phyloP scores from a whole-genome alignment of 257 asterid species.

The Oldenlandia corymbosa region DNA sequence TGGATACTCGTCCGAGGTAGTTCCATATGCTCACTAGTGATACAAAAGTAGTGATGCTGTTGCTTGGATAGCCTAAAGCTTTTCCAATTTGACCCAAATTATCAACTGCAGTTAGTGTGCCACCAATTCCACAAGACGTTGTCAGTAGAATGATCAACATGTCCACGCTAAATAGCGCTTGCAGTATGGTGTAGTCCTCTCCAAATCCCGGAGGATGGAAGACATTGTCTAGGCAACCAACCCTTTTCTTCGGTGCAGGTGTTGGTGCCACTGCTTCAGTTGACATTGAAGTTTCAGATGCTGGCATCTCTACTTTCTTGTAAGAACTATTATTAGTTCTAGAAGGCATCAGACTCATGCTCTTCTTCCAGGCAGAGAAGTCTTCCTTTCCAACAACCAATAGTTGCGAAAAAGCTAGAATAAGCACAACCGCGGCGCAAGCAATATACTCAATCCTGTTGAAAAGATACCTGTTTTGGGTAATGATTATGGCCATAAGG shows the following conservation, averaged over 20 bases:
- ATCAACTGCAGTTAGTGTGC: slow-evolving; percentile 50
- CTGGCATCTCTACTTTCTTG: slow-evolving; percentile 8
- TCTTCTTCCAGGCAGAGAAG: slow-evolving; percentile 21
- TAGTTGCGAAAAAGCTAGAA: slow-evolving; percentile 33
- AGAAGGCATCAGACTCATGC: neutral
- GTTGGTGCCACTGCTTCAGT: neutral
- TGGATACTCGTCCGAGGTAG: slow-evolving; percentile 40
- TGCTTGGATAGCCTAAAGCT: slow-evolving; percentile 37
- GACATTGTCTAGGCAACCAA: slow-evolving; percentile 17
- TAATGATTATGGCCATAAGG: slow-evolving; percentile 35
- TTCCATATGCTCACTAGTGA: slow-evolving; percentile 64
- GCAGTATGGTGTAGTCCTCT: slow-evolving; percentile 45
- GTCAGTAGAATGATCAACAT: slow-evolving; percentile 37
- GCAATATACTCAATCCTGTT: slow-evolving; percentile 21
- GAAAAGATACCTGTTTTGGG: slow-evolving; percentile 31
- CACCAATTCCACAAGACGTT: slow-evolving; percentile 42
- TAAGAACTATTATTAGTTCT: neutral
- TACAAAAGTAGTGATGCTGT: slow-evolving; percentile 40
- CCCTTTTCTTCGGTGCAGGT: neutral
- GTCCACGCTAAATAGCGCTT: slow-evolving; percentile 47
- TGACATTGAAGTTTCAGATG: neutral
- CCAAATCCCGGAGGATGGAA: slow-evolving; percentile 42
- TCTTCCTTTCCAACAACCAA: slow-evolving; percentile 32
- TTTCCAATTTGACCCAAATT: slow-evolving; percentile 56
- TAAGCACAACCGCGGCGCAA: slow-evolving; percentile 30